phyloP scores from a whole-genome alignment of 305 asterid genomes.

The Fraxinus sp. region DNA sequence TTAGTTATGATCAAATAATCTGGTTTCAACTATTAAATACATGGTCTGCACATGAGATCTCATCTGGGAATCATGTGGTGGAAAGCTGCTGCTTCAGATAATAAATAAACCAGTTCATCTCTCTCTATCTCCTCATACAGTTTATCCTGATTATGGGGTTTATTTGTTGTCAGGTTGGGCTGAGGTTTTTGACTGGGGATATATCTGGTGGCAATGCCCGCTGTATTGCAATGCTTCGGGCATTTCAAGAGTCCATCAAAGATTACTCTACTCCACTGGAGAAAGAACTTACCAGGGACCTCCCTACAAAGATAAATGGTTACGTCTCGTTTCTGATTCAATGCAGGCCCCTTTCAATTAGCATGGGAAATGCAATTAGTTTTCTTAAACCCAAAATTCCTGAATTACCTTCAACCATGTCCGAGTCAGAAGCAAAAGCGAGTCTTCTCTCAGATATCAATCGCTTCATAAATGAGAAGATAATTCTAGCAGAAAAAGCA shows the following conservation, averaged over 20 bases:
- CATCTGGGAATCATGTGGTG: not conserved
- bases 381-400: conserved; percentile 69
- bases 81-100: not conserved
- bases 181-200: conserved; percentile 77
- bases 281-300: conserved; percentile 69
- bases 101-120: not conserved
- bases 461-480: conserved; percentile 64
- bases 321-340: conserved; percentile 68
- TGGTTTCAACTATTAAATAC: not conserved
- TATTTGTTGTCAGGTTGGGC: conserved; percentile 62
- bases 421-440: conserved; percentile 78
- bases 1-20: conserved; percentile 1
- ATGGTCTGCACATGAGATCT: not conserved
- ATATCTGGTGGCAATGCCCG: conserved; percentile 91
- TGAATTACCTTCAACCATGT: conserved; percentile 54
- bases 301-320: conserved; percentile 65
- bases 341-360: conserved; percentile 87
- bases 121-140: not conserved
- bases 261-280: conserved; percentile 76
- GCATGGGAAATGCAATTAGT: conserved; percentile 88
- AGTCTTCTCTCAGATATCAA: conserved; percentile 63
- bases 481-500: conserved; percentile 74
- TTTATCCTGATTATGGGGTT: not conserved
- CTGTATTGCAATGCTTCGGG: conserved; percentile 90
- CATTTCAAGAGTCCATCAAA: conserved; percentile 67